Evolutionary conservation across 495 filamentous ascomycete species (phyloP), one percentile per base, ranked within the genome.

Genomic region (Penicillium herquei): DNA sequence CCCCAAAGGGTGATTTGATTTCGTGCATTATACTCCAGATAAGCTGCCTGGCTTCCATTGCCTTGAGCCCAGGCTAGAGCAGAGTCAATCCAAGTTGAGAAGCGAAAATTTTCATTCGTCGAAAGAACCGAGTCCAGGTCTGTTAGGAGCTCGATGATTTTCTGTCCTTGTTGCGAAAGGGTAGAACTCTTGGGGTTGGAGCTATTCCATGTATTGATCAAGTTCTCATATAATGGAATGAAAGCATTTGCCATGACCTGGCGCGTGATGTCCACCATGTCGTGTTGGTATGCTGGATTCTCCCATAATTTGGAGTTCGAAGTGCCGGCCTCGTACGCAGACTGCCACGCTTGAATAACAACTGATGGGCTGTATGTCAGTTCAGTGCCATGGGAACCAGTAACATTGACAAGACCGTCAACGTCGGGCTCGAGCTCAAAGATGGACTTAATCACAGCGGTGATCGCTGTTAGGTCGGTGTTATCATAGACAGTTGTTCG

Each of bases 1-100:
- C 80, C 80, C 78, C 78, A 83, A 4, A 81, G 67, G 12, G 79
- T 82, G 50, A 82, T 72, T 54, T 82, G 78, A 52, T 82, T 81
- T 42, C 75, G 71, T 7, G 79, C 79, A 39, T 82, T 67, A 55
- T 79, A 81, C 52, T 79, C 78, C 51, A 73, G 68, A 56, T 75
- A 81, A 13, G 70, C 59, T 44, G 67, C 65, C 3, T 57, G 50
- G 1, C 59, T 61, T 2, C 54, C 30, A 50, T 74, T 62, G 7
- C 49, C 54, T 3, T 52, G 31, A 5, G 69, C 68, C 54, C 67
- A 74, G 8, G 74, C 50, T 14, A 72, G 69, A 11, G 79, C 78
- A 0, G 68, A 49, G 7, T 61, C 41, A 43, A 81, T 68, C 76
- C 78, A 81, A 0, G 63, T 65, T 0, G 70, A 67, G 37, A 83